Base-by-base conservation (phyloP, 2,329 filamentous ascomycete genomes). In the Lecanoromycetidae sp. region DNA sequence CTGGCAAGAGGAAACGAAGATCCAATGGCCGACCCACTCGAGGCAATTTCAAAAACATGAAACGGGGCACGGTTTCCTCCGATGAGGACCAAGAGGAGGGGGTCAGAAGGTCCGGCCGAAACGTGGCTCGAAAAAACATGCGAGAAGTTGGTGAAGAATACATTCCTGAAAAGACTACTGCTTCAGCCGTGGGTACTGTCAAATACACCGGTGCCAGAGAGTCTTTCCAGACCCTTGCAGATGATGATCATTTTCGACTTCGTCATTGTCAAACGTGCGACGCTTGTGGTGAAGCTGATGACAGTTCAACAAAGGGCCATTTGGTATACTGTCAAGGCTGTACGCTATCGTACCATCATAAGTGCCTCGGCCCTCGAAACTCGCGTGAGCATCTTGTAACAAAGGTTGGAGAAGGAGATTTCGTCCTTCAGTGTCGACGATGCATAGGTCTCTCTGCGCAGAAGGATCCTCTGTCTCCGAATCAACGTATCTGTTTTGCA, bases 321-420 rank as follows among this genome's bases (percentile, higher is more conserved):
- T 69, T 98, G 20, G 74, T 98, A 27, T 80, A 82, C 58, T 98
- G 91, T 56, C 93, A 98, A 65, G 91, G 91, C 25, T 98, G 91
- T 61, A 87, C 82, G 2, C 71, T 81, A 39, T 74, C 84, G 0
- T 94, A 87, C 56, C 91, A 98, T 64, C 86, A 84, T 61, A 67
- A 67, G 33, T 98, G 91, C 59, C 71, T 98, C 23, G 87, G 90
- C 1, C 70, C 73, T 40, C 77, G 91, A 41, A 76, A 74, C 43
- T 69, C 63, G 10, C 76, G 91, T 51, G 87, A 94, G n/a, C 91
- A 96, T 61, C 68, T 91, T 29, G 86, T 86, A 8, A 96, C 87
- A 20, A 98, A 96, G 61, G 65, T 95, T 44, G 80, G 71, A 2
- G 70, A 82, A 1, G 78, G 82, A 2, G 66, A 82, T 30, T 96